These are phyloP conservation scores for Cyanophora paradoxa DNA, from an alignment of 78 protist species.

Conservation along the genomic window DNA sequence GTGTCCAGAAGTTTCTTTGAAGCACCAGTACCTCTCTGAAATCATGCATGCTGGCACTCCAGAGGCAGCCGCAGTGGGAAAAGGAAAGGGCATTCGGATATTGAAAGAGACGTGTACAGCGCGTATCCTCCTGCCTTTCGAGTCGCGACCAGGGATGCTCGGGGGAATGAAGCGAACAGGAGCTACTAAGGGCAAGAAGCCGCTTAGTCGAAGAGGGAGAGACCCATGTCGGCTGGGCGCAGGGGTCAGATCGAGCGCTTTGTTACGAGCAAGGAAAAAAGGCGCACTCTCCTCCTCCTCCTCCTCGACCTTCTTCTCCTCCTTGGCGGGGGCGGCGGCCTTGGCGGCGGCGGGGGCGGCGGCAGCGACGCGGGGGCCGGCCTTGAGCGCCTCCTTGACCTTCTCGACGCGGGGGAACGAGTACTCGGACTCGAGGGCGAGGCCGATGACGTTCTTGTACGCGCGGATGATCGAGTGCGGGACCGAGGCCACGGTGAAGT, in stretches of 20 bases:
- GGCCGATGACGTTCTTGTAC: conserved; percentile 85
- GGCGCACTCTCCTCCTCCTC: conserved; percentile 50
- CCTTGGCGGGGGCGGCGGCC: conserved; percentile 29
- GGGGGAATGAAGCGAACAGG: background rate
- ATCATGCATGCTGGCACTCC: background rate
- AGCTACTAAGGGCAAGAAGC: too few relatives aligned
- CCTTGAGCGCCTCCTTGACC: conserved; percentile 55
- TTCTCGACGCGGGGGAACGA: conserved; percentile 66
- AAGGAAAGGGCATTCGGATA: background rate
- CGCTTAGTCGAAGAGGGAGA: conserved; percentile 59
- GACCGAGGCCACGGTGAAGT: conserved; percentile 86
- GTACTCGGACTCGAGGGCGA: conserved; percentile 85
- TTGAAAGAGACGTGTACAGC: background rate
- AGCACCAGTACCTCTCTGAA: background rate
- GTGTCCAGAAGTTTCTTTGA: background rate
- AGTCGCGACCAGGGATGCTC: background rate
- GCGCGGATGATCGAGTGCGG: conserved; percentile 89
- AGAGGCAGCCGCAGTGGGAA: background rate
- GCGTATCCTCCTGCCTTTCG: background rate
- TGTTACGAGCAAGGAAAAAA: too few relatives aligned
- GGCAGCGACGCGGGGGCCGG: conserved; percentile 26
- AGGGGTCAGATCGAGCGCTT: too few relatives aligned
- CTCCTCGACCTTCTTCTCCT: conserved; percentile 46
- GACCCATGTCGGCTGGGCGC: too few relatives aligned
- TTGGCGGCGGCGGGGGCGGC: conserved; percentile 64